Evolutionary conservation across 495 filamentous ascomycete genomes (phyloP), one percentile per base, ranked within the genome.

Genomic region (Pyrenula massariospora): DNA sequence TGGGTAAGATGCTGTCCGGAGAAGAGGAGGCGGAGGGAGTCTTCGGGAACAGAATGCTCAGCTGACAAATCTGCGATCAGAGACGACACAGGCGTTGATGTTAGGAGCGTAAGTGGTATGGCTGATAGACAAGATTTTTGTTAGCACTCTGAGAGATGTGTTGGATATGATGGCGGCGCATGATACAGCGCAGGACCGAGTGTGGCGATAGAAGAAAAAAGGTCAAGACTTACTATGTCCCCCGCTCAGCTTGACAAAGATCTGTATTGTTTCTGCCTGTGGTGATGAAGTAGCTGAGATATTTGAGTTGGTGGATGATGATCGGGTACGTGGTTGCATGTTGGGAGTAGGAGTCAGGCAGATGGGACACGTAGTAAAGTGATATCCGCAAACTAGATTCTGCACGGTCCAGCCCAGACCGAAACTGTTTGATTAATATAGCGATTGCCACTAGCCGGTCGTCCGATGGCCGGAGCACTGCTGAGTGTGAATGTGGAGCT

Each of bases 151-250:
- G 50, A 24, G 20, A 5, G 22, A 21, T 8, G 19, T 21, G 50
- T 52, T 52, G n/a, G 50, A 52, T 52, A 19, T 8, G 50, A 52
- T 52, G 50, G 50, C 19, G n/a, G 50, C 22, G 22, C n/a, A 52
- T 8, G 50, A 21, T 52, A 24, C 8, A 8, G n/a, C n/a, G n/a
- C n/a, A n/a, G n/a, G n/a, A n/a, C n/a, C n/a, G n/a, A n/a, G n/a
- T n/a, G n/a, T n/a, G n/a, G n/a, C 8, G 19, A 20, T 24, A 24
- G 22, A 21, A 24, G 19, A 10, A 19, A 52, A 24, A 24, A 10
- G n/a, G 50, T 5, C 50, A 21, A 10, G 8, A 52, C 50, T 52
- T 52, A 52, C 50, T 52, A 5, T 52, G n/a, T 52, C 50, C 50
- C 8, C 50, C 50, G 22, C 50, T 24, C 5, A 52, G n/a, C 19